These are phyloP conservation scores for Trichoderma hamatum DNA, from an alignment of 2,329 filamentous ascomycete genomes.

Conservation along the genomic window DNA sequence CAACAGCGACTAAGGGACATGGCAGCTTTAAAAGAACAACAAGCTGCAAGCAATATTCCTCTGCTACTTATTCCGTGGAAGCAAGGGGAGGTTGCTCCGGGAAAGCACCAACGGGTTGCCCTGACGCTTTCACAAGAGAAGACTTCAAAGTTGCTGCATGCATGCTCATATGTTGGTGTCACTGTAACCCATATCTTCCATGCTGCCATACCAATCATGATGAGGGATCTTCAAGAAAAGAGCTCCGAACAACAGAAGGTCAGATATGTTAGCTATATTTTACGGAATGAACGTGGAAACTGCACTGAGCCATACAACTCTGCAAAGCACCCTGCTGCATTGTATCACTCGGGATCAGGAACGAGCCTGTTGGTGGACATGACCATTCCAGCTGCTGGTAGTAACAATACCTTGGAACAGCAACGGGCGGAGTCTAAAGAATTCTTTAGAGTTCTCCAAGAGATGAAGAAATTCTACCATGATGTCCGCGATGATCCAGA, in stretches of 20 bases:
- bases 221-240: conserved; percentile 35
- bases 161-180: conserved; percentile 30
- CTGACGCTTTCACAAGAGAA: conserved; percentile 29
- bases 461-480: conserved; percentile 37
- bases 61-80: conserved; percentile 32
- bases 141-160: conserved; percentile 30
- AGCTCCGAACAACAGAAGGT: conserved; percentile 12
- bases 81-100: conserved; percentile 29
- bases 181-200: conserved; percentile 42
- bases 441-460: conserved; percentile 33
- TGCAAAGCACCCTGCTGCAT: conserved; percentile 32
- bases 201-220: conserved; percentile 37
- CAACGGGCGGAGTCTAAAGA: conserved; percentile 26
- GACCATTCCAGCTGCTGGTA: conserved; percentile 24
- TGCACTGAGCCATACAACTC: conserved; percentile 35
- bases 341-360: conserved; percentile 40
- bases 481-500: conserved; percentile 37
- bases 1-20: conserved; percentile 28
- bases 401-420: neutral
- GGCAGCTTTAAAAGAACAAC: conserved; percentile 3
- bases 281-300: conserved; percentile 38
- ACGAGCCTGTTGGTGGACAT: conserved; percentile 36
- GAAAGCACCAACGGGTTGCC: conserved; percentile 35
- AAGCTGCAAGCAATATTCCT: neutral
- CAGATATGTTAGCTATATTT: conserved; percentile 38